Percentiles rank a stretch among this genome's conserved stretches.
Conservation (phyloP, 345 rosid species). For the Microthlaspi erraticum region DNA sequence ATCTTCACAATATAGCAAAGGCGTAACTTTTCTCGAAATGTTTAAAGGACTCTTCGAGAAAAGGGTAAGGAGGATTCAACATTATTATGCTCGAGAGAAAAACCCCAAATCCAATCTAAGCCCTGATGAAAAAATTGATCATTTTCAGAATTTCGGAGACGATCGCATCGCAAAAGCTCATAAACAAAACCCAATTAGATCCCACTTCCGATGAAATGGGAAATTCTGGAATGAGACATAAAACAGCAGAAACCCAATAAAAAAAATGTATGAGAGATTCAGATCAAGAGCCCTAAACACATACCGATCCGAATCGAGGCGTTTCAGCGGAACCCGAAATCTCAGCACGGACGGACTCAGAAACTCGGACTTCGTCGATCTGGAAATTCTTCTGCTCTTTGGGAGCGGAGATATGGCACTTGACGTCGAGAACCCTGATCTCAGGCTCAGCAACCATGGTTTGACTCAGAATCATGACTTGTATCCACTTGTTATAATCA, state of each 20-base stretch:
- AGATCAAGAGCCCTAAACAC: slow-evolving; percentile 34
- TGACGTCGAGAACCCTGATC: slow-evolving; percentile 46
- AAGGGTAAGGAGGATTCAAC: not conserved
- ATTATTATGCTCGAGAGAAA: not conserved
- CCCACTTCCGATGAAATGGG: not conserved
- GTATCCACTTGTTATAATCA: not conserved
- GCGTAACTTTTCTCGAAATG: slow-evolving; percentile 5
- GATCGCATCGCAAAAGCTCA: slow-evolving; percentile 16
- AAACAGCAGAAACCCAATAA: not conserved
- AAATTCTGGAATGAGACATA: not conserved
- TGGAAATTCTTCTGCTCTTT: slow-evolving; percentile 41
- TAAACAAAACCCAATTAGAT: slow-evolving; percentile 13
- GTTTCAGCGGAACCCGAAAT: slow-evolving; percentile 40
- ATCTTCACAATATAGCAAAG: slow-evolving; percentile 14
- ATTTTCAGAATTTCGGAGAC: not conserved
- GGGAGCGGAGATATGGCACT: slow-evolving; percentile 38
- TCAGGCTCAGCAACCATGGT: slow-evolving; percentile 43
- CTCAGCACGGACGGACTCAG: slow-evolving; percentile 36
- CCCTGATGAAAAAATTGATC: not conserved
- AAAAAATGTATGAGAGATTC: not conserved
- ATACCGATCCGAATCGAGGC: slow-evolving; percentile 43
- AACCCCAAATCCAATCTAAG: not conserved
- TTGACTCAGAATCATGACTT: slow-evolving; percentile 44
- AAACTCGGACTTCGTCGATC: slow-evolving; percentile 35
- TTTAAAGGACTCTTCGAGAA: not conserved